Evolutionary conservation across 768 basidiomycete species (phyloP).

Genomic region (Hydnomerulius pinastri): DNA sequence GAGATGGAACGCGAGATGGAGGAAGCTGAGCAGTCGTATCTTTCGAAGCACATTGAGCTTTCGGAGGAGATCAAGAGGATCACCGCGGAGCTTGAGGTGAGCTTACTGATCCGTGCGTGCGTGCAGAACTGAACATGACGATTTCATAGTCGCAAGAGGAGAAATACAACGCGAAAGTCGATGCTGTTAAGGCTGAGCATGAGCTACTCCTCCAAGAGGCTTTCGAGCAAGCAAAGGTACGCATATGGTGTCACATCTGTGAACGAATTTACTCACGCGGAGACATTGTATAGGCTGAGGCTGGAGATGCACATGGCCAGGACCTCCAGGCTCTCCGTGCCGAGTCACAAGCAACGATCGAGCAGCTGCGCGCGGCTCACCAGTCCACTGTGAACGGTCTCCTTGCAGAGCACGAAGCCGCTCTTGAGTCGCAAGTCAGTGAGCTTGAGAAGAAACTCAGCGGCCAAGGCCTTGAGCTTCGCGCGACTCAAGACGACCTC

Average conservation of each 20-base stretch:
- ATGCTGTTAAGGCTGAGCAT: constrained; percentile 66
- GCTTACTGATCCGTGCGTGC: constrained; percentile 10
- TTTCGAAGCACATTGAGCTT: constrained; percentile 52
- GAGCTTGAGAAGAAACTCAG: constrained; percentile 63
- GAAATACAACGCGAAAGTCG: constrained; percentile 66
- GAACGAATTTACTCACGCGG: constrained; percentile 10
- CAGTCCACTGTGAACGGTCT: constrained; percentile 60
- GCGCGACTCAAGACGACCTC: constrained; percentile 84
- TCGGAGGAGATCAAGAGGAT: constrained; percentile 58
- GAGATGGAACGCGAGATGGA: constrained; percentile 49
- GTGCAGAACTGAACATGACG: not conserved
- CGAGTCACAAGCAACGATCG: constrained; percentile 63
- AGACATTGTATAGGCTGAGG: constrained; percentile 55
- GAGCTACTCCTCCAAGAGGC: constrained; percentile 61
- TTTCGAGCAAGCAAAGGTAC: constrained; percentile 78
- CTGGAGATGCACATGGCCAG: constrained; percentile 63
- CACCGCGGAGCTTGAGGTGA: constrained; percentile 65
- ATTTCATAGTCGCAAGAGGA: constrained; percentile 62
- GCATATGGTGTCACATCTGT: constrained; percentile 8
- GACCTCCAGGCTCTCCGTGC: constrained; percentile 74
- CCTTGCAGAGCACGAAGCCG: constrained; percentile 62
- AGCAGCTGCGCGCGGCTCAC: constrained; percentile 68
- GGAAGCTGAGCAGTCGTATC: constrained; percentile 52
- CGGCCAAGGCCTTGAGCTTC: constrained; percentile 68
- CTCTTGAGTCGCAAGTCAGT: constrained; percentile 57